These are phyloP conservation scores for Chalara sp. DNA, from an alignment of 2,329 filamentous ascomycete genomes.

Conservation along the genomic window DNA sequence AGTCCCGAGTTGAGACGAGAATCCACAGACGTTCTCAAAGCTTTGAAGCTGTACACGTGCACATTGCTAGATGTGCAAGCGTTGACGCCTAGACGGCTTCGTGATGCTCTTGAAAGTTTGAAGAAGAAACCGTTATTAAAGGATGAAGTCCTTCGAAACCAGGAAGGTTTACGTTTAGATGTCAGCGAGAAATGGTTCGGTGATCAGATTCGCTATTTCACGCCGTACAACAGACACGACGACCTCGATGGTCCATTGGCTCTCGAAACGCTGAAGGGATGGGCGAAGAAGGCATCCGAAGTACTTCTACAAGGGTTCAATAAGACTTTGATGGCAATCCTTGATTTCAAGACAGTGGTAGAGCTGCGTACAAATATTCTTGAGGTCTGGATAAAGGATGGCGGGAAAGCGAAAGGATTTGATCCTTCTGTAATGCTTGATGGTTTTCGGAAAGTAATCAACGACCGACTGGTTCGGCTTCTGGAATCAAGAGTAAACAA, in stretches of 20 bases:
- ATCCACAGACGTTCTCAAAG: constrained; percentile 45
- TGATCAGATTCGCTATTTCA: constrained; percentile 77
- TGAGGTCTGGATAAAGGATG: constrained; percentile 68
- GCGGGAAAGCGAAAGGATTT: constrained; percentile 57
- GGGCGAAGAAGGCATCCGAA: constrained; percentile 55
- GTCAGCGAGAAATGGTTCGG: constrained; percentile 73
- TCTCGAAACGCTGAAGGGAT: constrained; percentile 52
- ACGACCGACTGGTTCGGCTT: constrained; percentile 57
- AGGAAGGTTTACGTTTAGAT: constrained; percentile 71
- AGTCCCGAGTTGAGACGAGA: constrained; percentile 36
- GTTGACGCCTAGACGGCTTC: constrained; percentile 65
- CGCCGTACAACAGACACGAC: constrained; percentile 79
- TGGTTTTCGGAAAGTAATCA: constrained; percentile 61
- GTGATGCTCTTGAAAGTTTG: constrained; percentile 60
- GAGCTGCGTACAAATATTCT: constrained; percentile 63
- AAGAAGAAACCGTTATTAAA: constrained; percentile 66
- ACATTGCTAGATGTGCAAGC: constrained; percentile 74
- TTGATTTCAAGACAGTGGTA: constrained; percentile 63
- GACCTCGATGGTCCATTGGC: constrained; percentile 58
- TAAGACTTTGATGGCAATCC: constrained; percentile 49
- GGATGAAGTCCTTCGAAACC: constrained; percentile 56
- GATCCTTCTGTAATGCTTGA: constrained; percentile 63
- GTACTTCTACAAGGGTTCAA: constrained; percentile 56
- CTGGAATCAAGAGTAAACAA: constrained; percentile 57
- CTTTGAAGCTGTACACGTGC: constrained; percentile 66